phyloP scores from a whole-genome alignment of 768 basidiomycete genomes.

The Xerocomellus intermedius region DNA sequence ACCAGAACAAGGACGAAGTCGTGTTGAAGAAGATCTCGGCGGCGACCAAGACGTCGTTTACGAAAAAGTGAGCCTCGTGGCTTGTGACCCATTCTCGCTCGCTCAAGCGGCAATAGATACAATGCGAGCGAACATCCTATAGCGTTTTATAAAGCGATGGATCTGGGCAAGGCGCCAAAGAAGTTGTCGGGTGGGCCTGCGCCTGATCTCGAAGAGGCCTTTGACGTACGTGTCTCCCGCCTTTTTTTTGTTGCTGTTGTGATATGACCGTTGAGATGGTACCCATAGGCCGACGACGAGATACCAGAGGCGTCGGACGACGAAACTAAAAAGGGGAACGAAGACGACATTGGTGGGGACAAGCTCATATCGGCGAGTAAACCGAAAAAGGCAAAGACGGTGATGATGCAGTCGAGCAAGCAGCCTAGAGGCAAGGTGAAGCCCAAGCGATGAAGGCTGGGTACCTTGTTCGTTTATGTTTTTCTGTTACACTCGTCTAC shows the following conservation, averaged over 20 bases:
- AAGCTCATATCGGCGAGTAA: slow-evolving; percentile 60
- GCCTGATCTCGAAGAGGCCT: slow-evolving; percentile 92
- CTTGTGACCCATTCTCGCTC: background rate
- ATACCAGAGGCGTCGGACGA: slow-evolving; percentile 48
- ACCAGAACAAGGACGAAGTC: slow-evolving; percentile 65
- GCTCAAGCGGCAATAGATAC: slow-evolving; percentile 53
- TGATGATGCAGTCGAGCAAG: slow-evolving; percentile 12
- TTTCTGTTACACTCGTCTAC: no score
- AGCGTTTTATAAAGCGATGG: slow-evolving; percentile 87
- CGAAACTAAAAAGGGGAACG: slow-evolving; percentile 34
- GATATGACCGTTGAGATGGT: slow-evolving; percentile 1
- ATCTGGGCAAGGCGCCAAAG: slow-evolving; percentile 77
- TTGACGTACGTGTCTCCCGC: slow-evolving; percentile 53
- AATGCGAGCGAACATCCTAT: slow-evolving; percentile 90
- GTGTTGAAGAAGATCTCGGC: slow-evolving; percentile 83
- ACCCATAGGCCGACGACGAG: slow-evolving; percentile 44
- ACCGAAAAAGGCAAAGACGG: slow-evolving; percentile 24
- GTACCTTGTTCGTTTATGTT: background rate
- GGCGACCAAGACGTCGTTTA: slow-evolving; percentile 81
- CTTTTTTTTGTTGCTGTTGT: background rate
- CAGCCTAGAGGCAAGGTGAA: slow-evolving; percentile 19
- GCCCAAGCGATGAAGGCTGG: slow-evolving; percentile 11
- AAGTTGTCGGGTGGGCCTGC: slow-evolving; percentile 71
- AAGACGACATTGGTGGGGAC: slow-evolving; percentile 50
- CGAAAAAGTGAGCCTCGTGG: slow-evolving; percentile 61